phyloP scores from a whole-genome alignment of 1,284 basidiomycete species.

The Hymenochaete sp. region DNA sequence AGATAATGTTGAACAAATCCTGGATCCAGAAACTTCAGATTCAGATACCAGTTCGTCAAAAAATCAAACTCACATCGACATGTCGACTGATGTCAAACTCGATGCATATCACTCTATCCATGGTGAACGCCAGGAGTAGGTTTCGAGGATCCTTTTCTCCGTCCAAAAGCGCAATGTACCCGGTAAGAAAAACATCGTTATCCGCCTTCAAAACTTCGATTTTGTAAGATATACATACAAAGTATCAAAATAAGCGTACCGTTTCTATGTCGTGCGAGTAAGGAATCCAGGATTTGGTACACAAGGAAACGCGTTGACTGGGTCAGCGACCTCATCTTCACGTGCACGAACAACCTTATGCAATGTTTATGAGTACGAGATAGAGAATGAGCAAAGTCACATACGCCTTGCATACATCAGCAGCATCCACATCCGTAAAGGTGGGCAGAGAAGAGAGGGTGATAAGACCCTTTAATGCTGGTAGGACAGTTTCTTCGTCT shows the following conservation, averaged over 20 bases:
- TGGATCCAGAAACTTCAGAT: constrained; percentile 29
- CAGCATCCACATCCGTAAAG: constrained; percentile 66
- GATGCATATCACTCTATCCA: constrained; percentile 75
- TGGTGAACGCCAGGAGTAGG: constrained; percentile 82
- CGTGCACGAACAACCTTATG: constrained; percentile 64
- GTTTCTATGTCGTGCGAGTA: constrained; percentile 67
- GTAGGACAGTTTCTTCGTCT: constrained; percentile 74
- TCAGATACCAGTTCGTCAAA: neutral
- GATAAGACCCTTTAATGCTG: constrained; percentile 66
- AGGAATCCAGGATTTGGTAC: constrained; percentile 73
- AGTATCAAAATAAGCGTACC: constrained; percentile 33
- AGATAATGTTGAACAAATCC: constrained; percentile 92
- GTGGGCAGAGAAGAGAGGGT: constrained; percentile 57
- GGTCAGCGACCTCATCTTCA: constrained; percentile 75
- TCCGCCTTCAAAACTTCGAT: constrained; percentile 58
- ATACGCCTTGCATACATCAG: constrained; percentile 62
- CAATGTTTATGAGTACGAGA: neutral
- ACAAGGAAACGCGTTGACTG: constrained; percentile 80
- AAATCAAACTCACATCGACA: constrained; percentile 55
- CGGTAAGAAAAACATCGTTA: constrained; percentile 64
- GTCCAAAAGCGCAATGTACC: constrained; percentile 76
- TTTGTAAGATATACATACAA: constrained; percentile 1
- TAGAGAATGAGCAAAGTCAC: constrained; percentile 22
- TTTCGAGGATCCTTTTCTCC: constrained; percentile 99
- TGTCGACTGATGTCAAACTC: constrained; percentile 76